Evolutionary conservation across 768 basidiomycete species (phyloP).

Genomic region (Fomitopsis serialis): DNA sequence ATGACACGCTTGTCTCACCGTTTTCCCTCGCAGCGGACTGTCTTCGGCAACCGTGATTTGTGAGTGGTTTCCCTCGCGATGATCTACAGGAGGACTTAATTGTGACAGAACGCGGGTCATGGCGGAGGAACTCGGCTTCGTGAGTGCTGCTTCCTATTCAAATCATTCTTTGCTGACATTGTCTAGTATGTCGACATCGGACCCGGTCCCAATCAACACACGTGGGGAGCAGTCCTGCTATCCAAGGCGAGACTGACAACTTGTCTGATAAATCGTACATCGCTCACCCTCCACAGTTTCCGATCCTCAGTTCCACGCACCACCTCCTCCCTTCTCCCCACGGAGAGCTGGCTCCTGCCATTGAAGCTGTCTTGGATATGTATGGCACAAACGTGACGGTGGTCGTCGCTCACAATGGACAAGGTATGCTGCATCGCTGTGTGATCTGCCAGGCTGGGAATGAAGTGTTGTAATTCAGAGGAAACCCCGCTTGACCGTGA

Average conservation of each 20-base stretch:
- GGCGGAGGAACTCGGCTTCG: slow-evolving; percentile 76
- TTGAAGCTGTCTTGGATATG: slow-evolving; percentile 78
- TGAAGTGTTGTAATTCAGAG: slow-evolving; percentile 39
- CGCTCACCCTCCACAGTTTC: slow-evolving; percentile 47
- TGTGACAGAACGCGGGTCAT: slow-evolving; percentile 61
- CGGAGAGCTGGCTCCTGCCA: slow-evolving; percentile 86
- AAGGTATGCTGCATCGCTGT: slow-evolving; percentile 44
- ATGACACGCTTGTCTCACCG: neutral
- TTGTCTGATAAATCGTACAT: neutral
- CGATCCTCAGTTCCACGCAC: slow-evolving; percentile 81
- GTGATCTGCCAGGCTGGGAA: neutral
- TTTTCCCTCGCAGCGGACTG: slow-evolving; percentile 42
- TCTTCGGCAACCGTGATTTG: slow-evolving; percentile 86
- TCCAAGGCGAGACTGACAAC: slow-evolving; percentile 51
- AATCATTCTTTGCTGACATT: neutral
- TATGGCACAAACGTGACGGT: slow-evolving; percentile 76
- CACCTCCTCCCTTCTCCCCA: slow-evolving; percentile 83
- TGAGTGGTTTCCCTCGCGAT: slow-evolving; percentile 25
- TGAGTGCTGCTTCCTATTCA: slow-evolving; percentile 29
- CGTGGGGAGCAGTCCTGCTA: slow-evolving; percentile 81
- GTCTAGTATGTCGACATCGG: slow-evolving; percentile 80
- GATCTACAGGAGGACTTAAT: neutral
- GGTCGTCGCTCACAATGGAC: slow-evolving; percentile 88
- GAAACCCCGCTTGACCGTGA: slow-evolving; percentile 87
- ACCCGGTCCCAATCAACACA: slow-evolving; percentile 83